A percentile compares a stretch with the other conserved stretches of the same genome.
phyloP scores from a whole-genome alignment of 257 asterid species.

The Gentiana dahurica region DNA sequence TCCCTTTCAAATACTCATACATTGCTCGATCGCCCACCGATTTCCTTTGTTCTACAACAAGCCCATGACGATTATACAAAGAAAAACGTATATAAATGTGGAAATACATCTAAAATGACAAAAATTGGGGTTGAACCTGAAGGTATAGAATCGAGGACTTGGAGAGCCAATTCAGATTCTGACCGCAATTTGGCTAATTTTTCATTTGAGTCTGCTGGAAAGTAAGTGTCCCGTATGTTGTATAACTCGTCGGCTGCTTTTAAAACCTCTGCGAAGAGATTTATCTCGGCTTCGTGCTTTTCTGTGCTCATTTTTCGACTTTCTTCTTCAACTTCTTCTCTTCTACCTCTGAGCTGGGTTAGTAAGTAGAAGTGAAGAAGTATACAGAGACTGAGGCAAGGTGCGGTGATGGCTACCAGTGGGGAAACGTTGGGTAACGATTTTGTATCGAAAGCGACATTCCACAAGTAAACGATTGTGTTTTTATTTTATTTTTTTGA shows the following conservation, averaged over 20 bases:
- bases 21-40: constrained; percentile 56
- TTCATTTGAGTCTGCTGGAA: constrained; percentile 46
- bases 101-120: not conserved
- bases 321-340: no score
- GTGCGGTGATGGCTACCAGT: not conserved
- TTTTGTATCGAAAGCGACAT: no score
- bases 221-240: constrained; percentile 43
- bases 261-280: constrained; percentile 44
- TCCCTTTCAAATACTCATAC: constrained; percentile 78
- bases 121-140: constrained; percentile 24
- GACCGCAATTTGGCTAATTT: constrained; percentile 36
- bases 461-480: no score
- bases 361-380: not conserved
- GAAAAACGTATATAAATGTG: not conserved
- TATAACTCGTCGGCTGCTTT: constrained; percentile 51
- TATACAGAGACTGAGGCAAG: not conserved
- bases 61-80: not conserved
- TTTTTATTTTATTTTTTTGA: no score
- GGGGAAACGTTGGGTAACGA: no score
- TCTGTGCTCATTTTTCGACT: constrained; percentile 25
- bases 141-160: constrained; percentile 47
- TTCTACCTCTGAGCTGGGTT: no score
- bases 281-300: constrained; percentile 24
- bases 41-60: constrained; percentile 59
- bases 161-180: constrained; percentile 39